Percentiles rank a stretch among this genome's conserved stretches.
phyloP scores from a whole-genome alignment of 495 filamentous ascomycete species.

The Lichina pygmaea region DNA sequence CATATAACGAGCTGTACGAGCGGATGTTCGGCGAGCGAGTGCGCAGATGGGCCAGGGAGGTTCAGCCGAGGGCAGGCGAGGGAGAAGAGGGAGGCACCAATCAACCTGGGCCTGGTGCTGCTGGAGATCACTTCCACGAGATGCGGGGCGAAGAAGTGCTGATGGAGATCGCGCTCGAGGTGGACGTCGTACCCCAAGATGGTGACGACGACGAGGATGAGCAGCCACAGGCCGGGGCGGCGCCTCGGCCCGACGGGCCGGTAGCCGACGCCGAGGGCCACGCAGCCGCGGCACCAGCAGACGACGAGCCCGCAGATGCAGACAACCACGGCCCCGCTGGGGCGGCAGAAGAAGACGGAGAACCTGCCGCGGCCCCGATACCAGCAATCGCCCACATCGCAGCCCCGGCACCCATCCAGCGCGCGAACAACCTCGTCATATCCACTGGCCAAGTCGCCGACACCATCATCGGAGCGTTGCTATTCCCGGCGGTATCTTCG shows the following conservation, averaged over 20 bases:
- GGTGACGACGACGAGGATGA: constrained; percentile 16
- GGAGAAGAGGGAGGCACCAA: constrained; percentile 13
- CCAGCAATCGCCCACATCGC: constrained; percentile 1
- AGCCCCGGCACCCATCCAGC: constrained; percentile 2
- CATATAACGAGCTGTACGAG: constrained; percentile 42
- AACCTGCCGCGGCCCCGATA: background rate
- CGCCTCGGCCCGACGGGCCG: background rate
- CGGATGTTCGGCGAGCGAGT: constrained; percentile 33
- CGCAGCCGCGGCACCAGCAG: constrained; percentile 3
- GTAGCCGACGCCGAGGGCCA: background rate
- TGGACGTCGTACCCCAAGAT: constrained; percentile 15
- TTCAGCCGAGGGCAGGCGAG: constrained; percentile 31
- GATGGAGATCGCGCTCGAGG: constrained; percentile 14
- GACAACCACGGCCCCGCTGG: background rate
- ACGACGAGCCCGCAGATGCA: constrained; percentile 3
- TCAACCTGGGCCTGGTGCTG: constrained; percentile 12
- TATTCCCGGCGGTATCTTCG: constrained; percentile 34
- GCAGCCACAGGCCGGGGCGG: constrained; percentile 5
- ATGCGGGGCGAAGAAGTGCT: constrained; percentile 9
- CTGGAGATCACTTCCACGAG: constrained; percentile 13
- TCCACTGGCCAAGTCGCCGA: constrained; percentile 25
- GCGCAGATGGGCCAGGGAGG: constrained; percentile 34
- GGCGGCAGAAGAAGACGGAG: background rate
- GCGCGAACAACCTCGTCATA: constrained; percentile 19
- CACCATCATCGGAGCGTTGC: constrained; percentile 29